Base-by-base conservation (phyloP, 1,284 basidiomycete genomes). In the Caloboletus inedulis region DNA sequence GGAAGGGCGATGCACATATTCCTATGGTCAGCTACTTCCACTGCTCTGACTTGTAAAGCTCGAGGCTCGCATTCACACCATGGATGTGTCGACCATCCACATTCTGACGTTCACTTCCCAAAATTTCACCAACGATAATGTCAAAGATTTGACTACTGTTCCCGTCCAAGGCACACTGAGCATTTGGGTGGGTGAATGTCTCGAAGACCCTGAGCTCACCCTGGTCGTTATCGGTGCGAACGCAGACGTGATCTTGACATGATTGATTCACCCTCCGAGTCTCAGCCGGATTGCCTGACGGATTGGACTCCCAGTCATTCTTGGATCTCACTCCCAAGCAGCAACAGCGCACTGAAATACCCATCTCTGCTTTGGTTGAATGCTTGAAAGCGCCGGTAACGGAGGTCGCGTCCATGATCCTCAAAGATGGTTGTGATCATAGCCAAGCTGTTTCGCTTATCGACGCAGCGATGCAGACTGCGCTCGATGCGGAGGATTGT, bases 381-480 rank as follows among this genome's bases (percentile, higher is more conserved):
- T 51, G 47, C 31, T 18, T 51, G 47, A 49, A 29, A n/a, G 37
- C 50, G 25, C 50, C 50, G 1, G 47, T 49, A 25, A 49, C 37
- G 7, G 50, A 49, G 25, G 31, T 51, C 14, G 50, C 50, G 18
- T 30, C 19, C 14, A 30, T 18, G 6, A 4, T 8, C 30, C 25
- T 51, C 18, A 49, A 35, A 35, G 25, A 19, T 13, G 31, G n/a
- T 9, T 48, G 50, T 18, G 30, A 51, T 21, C 10, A 7, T 10
- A 2, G 10, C 1, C 21, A 27, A 19, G 46, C 46, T 12, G 9
- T 18, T 7, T 33, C 37, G 10, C 23, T 41, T 10, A 49, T 49
- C 18, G 36, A 49, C 10, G 46, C 36, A 21, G 34, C 46, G 25
- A 51, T 51, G 49, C 50, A 40, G 46, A 41, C 50, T 6, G 50